phyloP scores from a whole-genome alignment of 768 basidiomycete genomes.

The Galerina marginata region DNA sequence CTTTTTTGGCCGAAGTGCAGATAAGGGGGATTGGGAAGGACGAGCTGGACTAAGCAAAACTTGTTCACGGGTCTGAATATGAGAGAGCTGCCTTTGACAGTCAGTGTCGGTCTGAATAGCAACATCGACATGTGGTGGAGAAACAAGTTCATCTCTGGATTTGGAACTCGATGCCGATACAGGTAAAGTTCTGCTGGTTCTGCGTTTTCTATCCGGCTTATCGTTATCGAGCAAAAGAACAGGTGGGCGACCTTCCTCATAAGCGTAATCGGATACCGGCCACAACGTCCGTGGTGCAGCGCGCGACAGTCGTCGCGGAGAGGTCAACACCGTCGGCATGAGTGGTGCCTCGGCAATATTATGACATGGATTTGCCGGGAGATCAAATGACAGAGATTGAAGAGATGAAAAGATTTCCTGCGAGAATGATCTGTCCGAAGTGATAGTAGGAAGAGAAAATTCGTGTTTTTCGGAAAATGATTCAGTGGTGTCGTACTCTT shows the following conservation, averaged over 20 bases:
- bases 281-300: slow-evolving; percentile 3
- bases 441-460: background rate
- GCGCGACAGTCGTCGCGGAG: background rate
- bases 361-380: background rate
- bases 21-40: background rate
- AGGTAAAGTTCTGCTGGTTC: background rate
- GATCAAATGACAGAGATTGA: slow-evolving; percentile 14
- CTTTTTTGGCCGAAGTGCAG: background rate
- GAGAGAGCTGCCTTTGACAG: background rate
- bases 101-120: slow-evolving; percentile 3
- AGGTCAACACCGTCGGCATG: background rate
- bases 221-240: no score
- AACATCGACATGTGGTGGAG: background rate
- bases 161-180: background rate
- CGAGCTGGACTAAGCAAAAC: background rate
- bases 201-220: background rate
- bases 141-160: background rate
- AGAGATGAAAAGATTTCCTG: slow-evolving; percentile 8
- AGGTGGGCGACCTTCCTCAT: no score
- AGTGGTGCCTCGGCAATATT: slow-evolving; percentile 1
- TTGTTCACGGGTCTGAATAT: background rate
- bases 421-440: slow-evolving; percentile 7
- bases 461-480: background rate
- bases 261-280: background rate
- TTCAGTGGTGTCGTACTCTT: background rate